A percentile compares a stretch with the other conserved stretches of the same genome.
These are phyloP conservation scores for Peniophora sp. DNA, from an alignment of 1,284 basidiomycete species.

Conservation along the genomic window DNA sequence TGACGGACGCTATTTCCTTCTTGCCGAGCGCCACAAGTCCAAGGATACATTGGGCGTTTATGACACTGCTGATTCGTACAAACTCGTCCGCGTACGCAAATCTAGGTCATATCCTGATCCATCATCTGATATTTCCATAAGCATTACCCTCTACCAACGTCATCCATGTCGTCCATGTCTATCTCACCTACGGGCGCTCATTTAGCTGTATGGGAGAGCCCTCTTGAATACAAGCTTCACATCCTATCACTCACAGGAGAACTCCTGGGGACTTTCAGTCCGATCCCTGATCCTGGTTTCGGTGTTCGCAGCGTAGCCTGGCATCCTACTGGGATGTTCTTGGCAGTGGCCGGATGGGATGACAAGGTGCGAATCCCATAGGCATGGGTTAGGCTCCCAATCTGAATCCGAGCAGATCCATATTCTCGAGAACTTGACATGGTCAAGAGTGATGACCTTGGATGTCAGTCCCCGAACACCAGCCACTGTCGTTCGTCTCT, in stretches of 20 bases:
- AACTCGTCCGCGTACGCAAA: constrained; percentile 68
- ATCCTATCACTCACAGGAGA: constrained; percentile 70
- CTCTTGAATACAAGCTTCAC: constrained; percentile 74
- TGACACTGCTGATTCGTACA: constrained; percentile 61
- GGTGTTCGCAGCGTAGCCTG: constrained; percentile 71
- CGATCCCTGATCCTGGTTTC: constrained; percentile 69
- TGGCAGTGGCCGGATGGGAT: constrained; percentile 79
- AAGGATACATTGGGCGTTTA: constrained; percentile 82
- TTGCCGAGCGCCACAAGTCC: constrained; percentile 80
- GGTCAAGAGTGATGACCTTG: constrained; percentile 64
- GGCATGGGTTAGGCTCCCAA: not conserved
- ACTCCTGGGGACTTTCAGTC: constrained; percentile 60
- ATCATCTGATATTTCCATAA: constrained; percentile 19
- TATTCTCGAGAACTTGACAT: constrained; percentile 71
- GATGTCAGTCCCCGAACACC: constrained; percentile 52
- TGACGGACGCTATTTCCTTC: constrained; percentile 73
- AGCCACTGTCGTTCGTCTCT: constrained; percentile 42
- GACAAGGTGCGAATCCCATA: constrained; percentile 58
- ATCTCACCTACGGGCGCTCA: constrained; percentile 78
- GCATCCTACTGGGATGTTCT: constrained; percentile 76
- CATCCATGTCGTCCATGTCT: constrained; percentile 65
- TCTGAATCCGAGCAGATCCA: constrained; percentile 42
- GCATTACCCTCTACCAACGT: constrained; percentile 80
- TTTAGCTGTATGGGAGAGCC: constrained; percentile 78
- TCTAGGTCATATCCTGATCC: no score